Evolutionary conservation across 2,329 filamentous ascomycete genomes (phyloP), one percentile per base, ranked within the genome.

Genomic region (Paramyrothecium roridum): DNA sequence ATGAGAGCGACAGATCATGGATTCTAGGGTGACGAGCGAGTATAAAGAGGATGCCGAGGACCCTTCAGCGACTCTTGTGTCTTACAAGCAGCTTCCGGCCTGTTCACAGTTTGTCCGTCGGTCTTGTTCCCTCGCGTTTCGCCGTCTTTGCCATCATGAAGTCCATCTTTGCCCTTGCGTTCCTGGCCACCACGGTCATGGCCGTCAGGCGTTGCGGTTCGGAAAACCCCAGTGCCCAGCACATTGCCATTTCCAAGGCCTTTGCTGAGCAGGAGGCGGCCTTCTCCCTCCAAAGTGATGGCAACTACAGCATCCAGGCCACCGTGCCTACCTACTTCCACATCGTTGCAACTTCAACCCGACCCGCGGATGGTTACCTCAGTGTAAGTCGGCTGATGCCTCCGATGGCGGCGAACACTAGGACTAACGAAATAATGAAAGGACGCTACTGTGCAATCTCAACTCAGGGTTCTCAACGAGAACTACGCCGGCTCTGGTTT

Each of bases 401-500:
- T n/a, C 19, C 13, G 33, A 37, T 52, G 8, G 20, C 7, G 13
- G 40, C n/a, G 13, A n/a, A n/a, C 23, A 52, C 34, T 19, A 23
- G 21, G 23, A 37, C 51, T 45, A 23, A 23, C 46, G n/a, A 40
- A 16, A 50, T 17, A 22, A 51, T 12, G 8, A 21, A 16, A 52
- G 51, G 51, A 52, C 40, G 40, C 51, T 13, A 47, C 51, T 33
- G 43, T 52, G 13, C 40, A 26, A 17, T n/a, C 20, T 16, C 51
- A 52, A 40, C 43, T 52, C 10, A 16, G 17, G 20, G 72, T 74
- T 43, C 62, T 81, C 62, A 80, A 80, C 63, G 52, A 56, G 3
- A 72, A 73, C 49, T 81, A 74, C 57, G 68, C 68, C 26, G 67
- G 71, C 0, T 67, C 76, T 53, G 69, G 70, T 55, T 70, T 80